A percentile compares a stretch with the other conserved stretches of the same genome.
Evolutionary conservation across 2,329 filamentous ascomycete genomes (phyloP).

Genomic region (Chalara sp.): DNA sequence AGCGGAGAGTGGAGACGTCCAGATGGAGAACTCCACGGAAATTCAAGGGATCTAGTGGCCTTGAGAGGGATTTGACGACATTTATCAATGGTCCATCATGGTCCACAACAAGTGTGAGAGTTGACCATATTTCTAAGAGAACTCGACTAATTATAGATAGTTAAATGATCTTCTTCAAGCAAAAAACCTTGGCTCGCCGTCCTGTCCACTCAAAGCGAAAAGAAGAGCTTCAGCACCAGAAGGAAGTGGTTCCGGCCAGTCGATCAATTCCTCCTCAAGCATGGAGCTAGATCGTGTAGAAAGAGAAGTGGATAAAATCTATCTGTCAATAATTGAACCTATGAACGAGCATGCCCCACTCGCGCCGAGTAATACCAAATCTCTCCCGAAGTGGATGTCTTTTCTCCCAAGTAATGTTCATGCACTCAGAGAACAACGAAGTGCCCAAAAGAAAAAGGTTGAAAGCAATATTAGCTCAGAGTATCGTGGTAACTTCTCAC

Average conservation of each 20-base stretch:
- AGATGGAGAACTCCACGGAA: background rate
- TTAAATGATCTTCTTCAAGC: background rate
- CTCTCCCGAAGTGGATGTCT: conserved; percentile 37
- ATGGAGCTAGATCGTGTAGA: conserved; percentile 3
- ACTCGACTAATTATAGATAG: background rate
- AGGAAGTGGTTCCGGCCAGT: conserved; percentile 12
- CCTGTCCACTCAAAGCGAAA: conserved; percentile 13
- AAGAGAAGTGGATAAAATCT: conserved; percentile 28
- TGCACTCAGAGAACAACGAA: conserved; percentile 6
- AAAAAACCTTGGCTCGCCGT: conserved; percentile 6
- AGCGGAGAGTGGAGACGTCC: conserved; percentile 1
- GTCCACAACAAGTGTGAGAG: no score
- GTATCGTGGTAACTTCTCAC: background rate
- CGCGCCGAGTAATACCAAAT: conserved; percentile 41
- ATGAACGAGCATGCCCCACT: conserved; percentile 37
- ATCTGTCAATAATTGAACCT: conserved; percentile 44
- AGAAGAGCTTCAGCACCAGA: conserved; percentile 13
- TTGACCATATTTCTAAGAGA: background rate
- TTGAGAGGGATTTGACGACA: conserved; percentile 8
- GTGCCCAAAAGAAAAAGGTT: background rate
- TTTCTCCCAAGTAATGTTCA: conserved; percentile 21
- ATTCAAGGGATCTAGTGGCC: conserved; percentile 1
- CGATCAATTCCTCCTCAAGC: conserved; percentile 7
- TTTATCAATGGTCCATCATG: conserved; percentile 1
- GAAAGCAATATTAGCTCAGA: no score